Evolutionary conservation across 2,329 filamentous ascomycete genomes (phyloP), one percentile per base, ranked within the genome.

Genomic region (Diaporthe capsici): DNA sequence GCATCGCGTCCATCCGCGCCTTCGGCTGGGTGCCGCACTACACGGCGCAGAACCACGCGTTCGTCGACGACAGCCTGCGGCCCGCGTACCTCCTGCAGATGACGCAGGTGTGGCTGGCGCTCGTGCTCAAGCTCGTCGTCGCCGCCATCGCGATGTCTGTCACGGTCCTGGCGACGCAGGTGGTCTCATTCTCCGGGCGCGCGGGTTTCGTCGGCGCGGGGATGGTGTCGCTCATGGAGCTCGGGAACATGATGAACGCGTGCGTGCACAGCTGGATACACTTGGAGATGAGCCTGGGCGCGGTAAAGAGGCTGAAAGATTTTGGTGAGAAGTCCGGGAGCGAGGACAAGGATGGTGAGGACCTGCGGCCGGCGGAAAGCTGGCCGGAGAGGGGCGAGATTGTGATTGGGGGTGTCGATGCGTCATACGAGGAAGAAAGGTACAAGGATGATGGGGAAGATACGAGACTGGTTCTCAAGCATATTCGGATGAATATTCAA

Each of bases 31-130:
- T 85, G 53, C 77, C 81, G 5, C 81, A 83, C 8, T 84, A 87
- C 76, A 80, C 84, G 28, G 79, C 84, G 34, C 85, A 85, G 75
- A 89, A 88, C 74, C 79, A 83, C 17, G 77, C 79, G 28, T 81
- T 88, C 1, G 80, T 90, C 6, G 86, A 90, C 76, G 82, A 82
- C 13, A 89, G 87, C 4, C 88, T 90, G 76, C 80, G 85, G 39
- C 89, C 89, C 3, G 87, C 87, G 49, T 91, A 90, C 77, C 84
- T 89, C 9, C 82, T 90, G 7, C 85, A 82, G 60, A 86, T 79
- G 31, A 78, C 82, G 9, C 83, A 84, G 65, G 60, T 79, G 42
- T 84, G 83, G 83, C 79, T 85, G 6, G 79, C 79, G 6, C 75
- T 85, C 1, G 80, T 82, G 8, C 77, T 84, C 2, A 79, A 84